phyloP scores from a whole-genome alignment of 176 grass and related monocot species.

The Puccinellia tenuiflora region DNA sequence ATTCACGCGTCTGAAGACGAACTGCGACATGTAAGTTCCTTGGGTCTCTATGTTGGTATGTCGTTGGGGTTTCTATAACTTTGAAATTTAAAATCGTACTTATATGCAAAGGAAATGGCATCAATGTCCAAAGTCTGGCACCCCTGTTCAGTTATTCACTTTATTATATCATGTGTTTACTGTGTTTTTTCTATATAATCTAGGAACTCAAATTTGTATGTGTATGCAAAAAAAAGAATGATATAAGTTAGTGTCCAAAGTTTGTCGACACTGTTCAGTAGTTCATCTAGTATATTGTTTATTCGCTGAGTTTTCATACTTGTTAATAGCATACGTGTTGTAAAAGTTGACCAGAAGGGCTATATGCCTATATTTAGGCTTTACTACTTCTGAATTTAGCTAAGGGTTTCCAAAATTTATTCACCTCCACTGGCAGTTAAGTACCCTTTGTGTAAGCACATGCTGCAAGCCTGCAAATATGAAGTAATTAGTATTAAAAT shows the following conservation, averaged over 20 bases:
- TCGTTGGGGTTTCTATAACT: background rate
- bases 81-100: background rate
- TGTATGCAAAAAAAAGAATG: background rate
- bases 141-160: background rate
- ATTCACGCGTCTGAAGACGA: constrained; percentile 64
- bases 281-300: background rate
- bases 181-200: background rate
- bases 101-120: background rate
- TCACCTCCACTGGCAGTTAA: background rate
- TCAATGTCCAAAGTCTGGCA: background rate
- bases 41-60: background rate
- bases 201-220: background rate
- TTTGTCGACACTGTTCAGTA: background rate
- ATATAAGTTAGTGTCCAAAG: background rate
- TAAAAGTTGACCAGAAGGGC: background rate
- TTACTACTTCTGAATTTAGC: background rate
- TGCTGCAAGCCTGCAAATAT: background rate
- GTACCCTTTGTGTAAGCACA: background rate
- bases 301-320: background rate
- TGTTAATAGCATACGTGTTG: background rate
- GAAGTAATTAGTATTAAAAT: background rate
- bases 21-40: constrained; percentile 43
- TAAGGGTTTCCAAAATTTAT: background rate
- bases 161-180: constrained; percentile 6
- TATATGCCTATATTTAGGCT: background rate